phyloP scores from a whole-genome alignment of 2,329 filamentous ascomycete species.

The Aspergillus transmontanensis region DNA sequence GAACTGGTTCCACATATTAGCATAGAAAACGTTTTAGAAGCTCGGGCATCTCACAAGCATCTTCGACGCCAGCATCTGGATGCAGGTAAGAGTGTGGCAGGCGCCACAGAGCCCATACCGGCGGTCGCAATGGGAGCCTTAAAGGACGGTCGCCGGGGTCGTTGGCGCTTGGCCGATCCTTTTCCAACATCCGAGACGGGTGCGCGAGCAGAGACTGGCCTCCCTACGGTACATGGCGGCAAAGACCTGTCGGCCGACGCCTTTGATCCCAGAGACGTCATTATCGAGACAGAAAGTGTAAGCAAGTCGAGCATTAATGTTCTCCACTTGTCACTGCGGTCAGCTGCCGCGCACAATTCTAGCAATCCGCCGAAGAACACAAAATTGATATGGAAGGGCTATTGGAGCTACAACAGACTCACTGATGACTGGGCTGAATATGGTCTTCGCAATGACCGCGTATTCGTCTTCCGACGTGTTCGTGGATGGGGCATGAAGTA shows the following conservation, averaged over 20 bases:
- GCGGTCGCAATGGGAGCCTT: constrained; percentile 58
- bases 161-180: constrained; percentile 66
- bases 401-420: constrained; percentile 85
- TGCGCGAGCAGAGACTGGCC: constrained; percentile 33
- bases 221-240: constrained; percentile 20
- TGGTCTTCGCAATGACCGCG: constrained; percentile 61
- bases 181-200: constrained; percentile 23
- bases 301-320: constrained; percentile 79
- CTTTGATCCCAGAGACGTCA: constrained; percentile 60
- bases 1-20: constrained; percentile 85
- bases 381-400: constrained; percentile 84
- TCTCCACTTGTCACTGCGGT: constrained; percentile 73
- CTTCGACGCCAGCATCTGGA: constrained; percentile 44
- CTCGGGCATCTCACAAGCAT: constrained; percentile 35
- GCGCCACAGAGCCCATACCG: constrained; percentile 36
- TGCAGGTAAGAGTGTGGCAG: constrained; percentile 37
- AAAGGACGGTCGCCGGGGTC: constrained; percentile 66
- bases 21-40: constrained; percentile 62
- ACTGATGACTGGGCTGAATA: constrained; percentile 93
- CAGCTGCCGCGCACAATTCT: constrained; percentile 49
- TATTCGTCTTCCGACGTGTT: constrained; percentile 65
- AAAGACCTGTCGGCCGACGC: constrained; percentile 19
- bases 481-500: constrained; percentile 57
- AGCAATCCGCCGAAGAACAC: constrained; percentile 71
- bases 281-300: constrained; percentile 84